phyloP scores from a whole-genome alignment of 116 monocot species.

The Iris pallida region DNA sequence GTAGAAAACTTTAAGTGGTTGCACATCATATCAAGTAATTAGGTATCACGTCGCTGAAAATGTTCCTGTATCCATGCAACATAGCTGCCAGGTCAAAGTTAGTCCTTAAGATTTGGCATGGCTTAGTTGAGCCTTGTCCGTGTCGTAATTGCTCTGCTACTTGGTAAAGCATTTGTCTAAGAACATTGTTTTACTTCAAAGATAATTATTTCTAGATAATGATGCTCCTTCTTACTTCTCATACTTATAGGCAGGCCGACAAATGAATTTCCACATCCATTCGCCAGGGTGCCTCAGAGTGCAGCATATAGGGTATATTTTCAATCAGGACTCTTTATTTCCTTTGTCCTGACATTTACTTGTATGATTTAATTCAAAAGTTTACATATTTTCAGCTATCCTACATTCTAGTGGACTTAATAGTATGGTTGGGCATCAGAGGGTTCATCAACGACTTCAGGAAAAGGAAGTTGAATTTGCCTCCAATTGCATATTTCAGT shows the following conservation, averaged over 20 bases:
- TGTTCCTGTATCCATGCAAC: too few species aligned
- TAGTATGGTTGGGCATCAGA: conserved; percentile 94
- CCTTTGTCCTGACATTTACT: conserved; percentile 3
- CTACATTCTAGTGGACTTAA: conserved; percentile 78
- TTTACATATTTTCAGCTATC: conserved; percentile 62
- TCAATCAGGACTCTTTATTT: background rate
- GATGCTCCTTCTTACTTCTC: conserved; percentile 35
- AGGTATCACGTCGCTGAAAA: too few species aligned
- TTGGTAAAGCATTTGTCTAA: too few species aligned
- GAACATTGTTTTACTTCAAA: too few species aligned
- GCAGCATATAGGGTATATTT: conserved; percentile 72
- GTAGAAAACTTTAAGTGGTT: too few species aligned
- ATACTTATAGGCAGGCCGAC: conserved; percentile 85
- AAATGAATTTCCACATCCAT: conserved; percentile 83
- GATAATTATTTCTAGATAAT: conserved; percentile 4
- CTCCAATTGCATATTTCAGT: conserved; percentile 93
- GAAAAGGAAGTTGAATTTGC: conserved; percentile 73
- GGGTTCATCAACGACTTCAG: conserved; percentile 92
- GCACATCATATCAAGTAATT: too few species aligned
- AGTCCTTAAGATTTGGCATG: too few species aligned
- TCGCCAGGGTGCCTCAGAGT: conserved; percentile 82
- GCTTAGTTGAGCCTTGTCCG: too few species aligned
- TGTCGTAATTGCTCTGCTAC: too few species aligned
- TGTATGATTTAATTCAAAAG: conserved; percentile 3
- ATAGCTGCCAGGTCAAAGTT: too few species aligned